Evolutionary conservation across 441 rosid genomes (phyloP).

Genomic region (Pelargonium myrrhifolium): DNA sequence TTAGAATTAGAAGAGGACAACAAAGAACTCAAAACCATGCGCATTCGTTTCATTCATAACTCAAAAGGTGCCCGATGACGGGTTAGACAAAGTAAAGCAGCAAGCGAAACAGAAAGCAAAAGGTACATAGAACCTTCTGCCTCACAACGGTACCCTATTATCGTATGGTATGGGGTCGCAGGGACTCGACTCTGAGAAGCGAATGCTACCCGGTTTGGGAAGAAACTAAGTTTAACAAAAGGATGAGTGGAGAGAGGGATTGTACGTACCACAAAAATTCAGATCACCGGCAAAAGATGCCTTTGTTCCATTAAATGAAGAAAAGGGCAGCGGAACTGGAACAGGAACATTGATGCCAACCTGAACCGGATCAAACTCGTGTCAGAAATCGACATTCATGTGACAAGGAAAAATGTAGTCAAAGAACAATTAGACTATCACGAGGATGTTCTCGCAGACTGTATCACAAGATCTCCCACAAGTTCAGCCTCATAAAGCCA

Average conservation of each 20-base stretch:
- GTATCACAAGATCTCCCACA: constrained; percentile 7
- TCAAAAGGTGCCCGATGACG: too few species aligned
- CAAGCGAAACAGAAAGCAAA: too few species aligned
- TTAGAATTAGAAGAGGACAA: neutral
- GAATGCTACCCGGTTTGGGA: too few species aligned
- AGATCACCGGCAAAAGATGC: constrained; percentile 19
- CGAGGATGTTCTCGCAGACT: neutral
- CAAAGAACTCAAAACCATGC: neutral
- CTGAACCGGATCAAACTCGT: constrained; percentile 17
- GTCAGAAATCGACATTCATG: constrained; percentile 8
- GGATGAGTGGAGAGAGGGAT: neutral
- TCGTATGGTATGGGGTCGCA: too few species aligned
- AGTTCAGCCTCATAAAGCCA: neutral
- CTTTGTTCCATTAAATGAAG: constrained; percentile 18
- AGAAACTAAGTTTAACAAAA: neutral
- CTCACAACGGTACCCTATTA: too few species aligned
- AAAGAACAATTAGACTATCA: constrained; percentile 2
- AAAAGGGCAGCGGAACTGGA: constrained; percentile 28
- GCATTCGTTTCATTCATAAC: too few species aligned
- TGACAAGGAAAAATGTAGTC: neutral
- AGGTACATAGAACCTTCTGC: too few species aligned
- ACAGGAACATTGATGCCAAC: constrained; percentile 35
- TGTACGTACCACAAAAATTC: constrained; percentile 16
- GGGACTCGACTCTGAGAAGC: too few species aligned
- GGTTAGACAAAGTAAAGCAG: too few species aligned